Evolutionary conservation across 164 flowering plant genomes (phyloP).

Genomic region (Chimonanthus praecox): DNA sequence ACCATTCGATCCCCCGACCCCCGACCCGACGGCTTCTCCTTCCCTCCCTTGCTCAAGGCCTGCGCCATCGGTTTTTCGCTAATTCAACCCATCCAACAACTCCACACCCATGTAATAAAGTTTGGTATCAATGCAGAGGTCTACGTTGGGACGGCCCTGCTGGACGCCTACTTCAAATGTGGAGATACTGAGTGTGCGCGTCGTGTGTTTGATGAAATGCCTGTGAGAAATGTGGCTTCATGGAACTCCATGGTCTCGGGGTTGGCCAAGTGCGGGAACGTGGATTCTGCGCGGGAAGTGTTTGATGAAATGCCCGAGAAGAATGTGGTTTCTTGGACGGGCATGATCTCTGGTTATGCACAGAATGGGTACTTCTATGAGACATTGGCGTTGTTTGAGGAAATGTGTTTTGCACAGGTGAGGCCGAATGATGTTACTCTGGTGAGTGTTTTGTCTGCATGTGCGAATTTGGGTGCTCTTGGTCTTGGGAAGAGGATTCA

Average conservation of each 20-base stretch:
- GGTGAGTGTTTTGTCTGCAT: slow-evolving; percentile 25
- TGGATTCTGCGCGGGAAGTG: slow-evolving; percentile 8
- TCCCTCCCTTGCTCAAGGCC: slow-evolving; percentile 23
- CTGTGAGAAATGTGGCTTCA: slow-evolving; percentile 13
- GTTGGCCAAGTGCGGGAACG: slow-evolving; percentile 19
- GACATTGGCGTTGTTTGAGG: slow-evolving; percentile 17
- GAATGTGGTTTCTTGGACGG: slow-evolving; percentile 28
- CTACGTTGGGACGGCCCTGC: slow-evolving; percentile 21
- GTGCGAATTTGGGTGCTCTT: slow-evolving; percentile 26
- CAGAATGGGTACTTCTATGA: slow-evolving; percentile 19
- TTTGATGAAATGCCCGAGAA: slow-evolving; percentile 21
- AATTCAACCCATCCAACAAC: slow-evolving; percentile 9
- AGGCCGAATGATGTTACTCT: slow-evolving; percentile 25
- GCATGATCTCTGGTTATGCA: slow-evolving; percentile 20
- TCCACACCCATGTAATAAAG: slow-evolving; percentile 16
- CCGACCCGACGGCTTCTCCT: slow-evolving; percentile 21
- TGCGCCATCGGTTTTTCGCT: slow-evolving; percentile 5
- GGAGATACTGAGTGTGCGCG: slow-evolving; percentile 8
- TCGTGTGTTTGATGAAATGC: slow-evolving; percentile 21
- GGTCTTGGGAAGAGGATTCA: slow-evolving; percentile 18
- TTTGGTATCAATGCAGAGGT: slow-evolving; percentile 16
- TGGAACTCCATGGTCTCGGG: slow-evolving; percentile 23
- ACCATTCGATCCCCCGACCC: background rate
- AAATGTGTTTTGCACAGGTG: slow-evolving; percentile 14
- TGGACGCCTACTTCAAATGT: slow-evolving; percentile 17